These are phyloP conservation scores for Erythrophleum fordii DNA, from an alignment of 306 rosid genomes.

Conservation along the genomic window DNA sequence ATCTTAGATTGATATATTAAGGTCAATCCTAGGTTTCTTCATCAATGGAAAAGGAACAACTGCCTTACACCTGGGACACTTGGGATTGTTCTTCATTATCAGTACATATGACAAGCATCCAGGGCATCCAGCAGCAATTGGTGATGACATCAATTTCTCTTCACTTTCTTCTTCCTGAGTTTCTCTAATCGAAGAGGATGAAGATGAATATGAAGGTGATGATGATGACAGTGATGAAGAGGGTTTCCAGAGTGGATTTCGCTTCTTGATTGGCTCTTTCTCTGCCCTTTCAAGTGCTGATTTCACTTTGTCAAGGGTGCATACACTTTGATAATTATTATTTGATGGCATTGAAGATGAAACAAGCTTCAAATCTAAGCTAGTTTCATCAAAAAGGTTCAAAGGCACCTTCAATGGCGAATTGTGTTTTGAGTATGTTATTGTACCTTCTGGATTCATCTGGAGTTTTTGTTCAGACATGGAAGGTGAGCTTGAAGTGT, in stretches of 20 bases:
- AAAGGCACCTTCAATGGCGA: constrained; percentile 55
- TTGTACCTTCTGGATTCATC: constrained; percentile 41
- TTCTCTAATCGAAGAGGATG: constrained; percentile 73
- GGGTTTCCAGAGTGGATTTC: constrained; percentile 62
- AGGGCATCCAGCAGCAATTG: constrained; percentile 93
- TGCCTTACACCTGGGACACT: constrained; percentile 88
- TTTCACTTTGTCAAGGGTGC: constrained; percentile 95
- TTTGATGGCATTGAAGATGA: constrained; percentile 56
- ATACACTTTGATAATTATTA: constrained; percentile 70
- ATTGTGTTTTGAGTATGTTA: constrained; percentile 59
- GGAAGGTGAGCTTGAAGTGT: constrained; percentile 42
- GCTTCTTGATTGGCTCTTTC: constrained; percentile 72
- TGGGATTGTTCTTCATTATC: constrained; percentile 84
- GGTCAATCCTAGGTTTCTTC: constrained; percentile 95
- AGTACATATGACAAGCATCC: constrained; percentile 88
- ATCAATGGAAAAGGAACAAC: constrained; percentile 62
- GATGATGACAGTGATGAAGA: constrained; percentile 54
- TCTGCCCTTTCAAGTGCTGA: constrained; percentile 95
- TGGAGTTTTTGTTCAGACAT: constrained; percentile 49
- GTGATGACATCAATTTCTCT: constrained; percentile 55
- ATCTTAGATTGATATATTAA: constrained; percentile 71
- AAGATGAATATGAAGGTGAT: constrained; percentile 64
- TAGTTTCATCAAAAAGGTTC: constrained; percentile 73
- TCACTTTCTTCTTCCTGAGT: constrained; percentile 68
- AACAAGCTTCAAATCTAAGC: constrained; percentile 66